Evolutionary conservation across 2,329 filamentous ascomycete species (phyloP).

Genomic region (Penicillium corylophilum): DNA sequence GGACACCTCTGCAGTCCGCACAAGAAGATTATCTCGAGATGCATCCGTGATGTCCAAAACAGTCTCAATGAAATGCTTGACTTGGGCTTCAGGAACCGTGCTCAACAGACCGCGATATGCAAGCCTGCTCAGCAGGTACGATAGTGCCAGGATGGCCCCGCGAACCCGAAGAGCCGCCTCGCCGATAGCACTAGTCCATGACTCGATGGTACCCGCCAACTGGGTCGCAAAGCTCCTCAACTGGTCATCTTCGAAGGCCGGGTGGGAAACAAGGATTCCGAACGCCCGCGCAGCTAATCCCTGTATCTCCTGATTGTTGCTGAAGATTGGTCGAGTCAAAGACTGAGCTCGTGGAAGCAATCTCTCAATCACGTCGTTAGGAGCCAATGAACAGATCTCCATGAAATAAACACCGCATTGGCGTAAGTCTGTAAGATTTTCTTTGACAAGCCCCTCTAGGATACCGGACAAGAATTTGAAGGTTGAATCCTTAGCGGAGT

Average conservation of each 20-base stretch:
- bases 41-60: conserved; percentile 54
- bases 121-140: conserved; percentile 58
- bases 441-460: conserved; percentile 45
- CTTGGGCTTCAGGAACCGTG: conserved; percentile 35
- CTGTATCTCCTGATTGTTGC: conserved; percentile 70
- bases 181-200: conserved; percentile 61
- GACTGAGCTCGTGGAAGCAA: conserved; percentile 52
- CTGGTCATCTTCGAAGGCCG: conserved; percentile 39
- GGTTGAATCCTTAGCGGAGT: conserved; percentile 38
- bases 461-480: conserved; percentile 45
- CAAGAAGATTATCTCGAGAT: conserved; percentile 56
- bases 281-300: conserved; percentile 67
- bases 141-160: conserved; percentile 59
- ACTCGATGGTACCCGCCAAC: conserved; percentile 49
- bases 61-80: conserved; percentile 45
- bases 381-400: conserved; percentile 55
- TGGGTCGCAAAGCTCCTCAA: conserved; percentile 46
- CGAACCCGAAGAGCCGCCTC: conserved; percentile 59
- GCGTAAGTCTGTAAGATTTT: conserved; percentile 41
- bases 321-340: conserved; percentile 62
- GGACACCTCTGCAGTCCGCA: conserved; percentile 57
- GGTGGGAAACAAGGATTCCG: conserved; percentile 73
- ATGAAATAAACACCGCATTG: conserved; percentile 53
- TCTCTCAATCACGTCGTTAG: conserved; percentile 53
- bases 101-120: conserved; percentile 48